Base-by-base conservation (phyloP, 257 asterid species). In the Gardenia jasminoides region DNA sequence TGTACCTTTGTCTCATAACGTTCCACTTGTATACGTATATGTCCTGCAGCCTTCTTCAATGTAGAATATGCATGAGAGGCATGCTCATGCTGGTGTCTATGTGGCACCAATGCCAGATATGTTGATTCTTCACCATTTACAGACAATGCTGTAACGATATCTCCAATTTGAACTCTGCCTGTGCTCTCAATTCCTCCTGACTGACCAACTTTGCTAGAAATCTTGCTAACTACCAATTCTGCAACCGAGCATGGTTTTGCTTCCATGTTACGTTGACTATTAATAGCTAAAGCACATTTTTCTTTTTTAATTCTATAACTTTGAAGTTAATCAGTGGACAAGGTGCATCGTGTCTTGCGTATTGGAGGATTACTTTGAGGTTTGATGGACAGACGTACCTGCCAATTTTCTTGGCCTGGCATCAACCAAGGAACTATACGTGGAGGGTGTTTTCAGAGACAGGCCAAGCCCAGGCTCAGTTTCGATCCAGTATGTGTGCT, bases 401-500 rank as follows among this genome's bases (percentile, higher is more conserved):
- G 70, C 24, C 43, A 36, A 10, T 7, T 12, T 59, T 43, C 7
- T 22, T 39, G 3, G 7, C 70, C 41, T 61, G 69, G 70, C 20
- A 56, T 24, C 65, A 48, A 48, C 41, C 26, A 31, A 24, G 43
- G 70, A 26, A 20, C 59, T 54, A 26, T 43, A 56, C 13, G 17
- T 12, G 10, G 79, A 75, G 43, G 79, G 61, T n/a, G 69, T 75
- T 41, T 41, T 75, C 41, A 75, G 69, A 61, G 79, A 75, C 48
- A 75, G 79, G 56, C 79, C 79, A 36, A 75, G 79, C 69, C 79
- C 79, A 11, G 79, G 79, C 58, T 75, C 79, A 43, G 31, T 59
- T 24, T 75, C 59, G 15, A 75, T 66, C 79, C 71, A 75, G 79
- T 75, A 75, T 6, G 68, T 26, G 39, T 75, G 69, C 79, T 75